Conservation (phyloP, 768 basidiomycete species). For the Boletellus emodensis region DNA sequence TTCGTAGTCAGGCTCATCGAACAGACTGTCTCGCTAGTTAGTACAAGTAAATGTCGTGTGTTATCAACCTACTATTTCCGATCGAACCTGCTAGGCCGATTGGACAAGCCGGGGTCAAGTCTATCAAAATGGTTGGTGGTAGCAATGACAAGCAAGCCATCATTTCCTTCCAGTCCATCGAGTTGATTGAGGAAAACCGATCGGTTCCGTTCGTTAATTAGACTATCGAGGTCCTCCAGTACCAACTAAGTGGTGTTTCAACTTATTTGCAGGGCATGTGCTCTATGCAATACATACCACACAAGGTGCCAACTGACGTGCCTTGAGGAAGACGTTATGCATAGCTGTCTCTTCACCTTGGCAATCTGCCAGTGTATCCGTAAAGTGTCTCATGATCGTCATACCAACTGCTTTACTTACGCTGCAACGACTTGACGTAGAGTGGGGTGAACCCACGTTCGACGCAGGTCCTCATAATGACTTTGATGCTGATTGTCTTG, state of each 20-base stretch:
- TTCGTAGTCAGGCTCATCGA: slow-evolving; percentile 62
- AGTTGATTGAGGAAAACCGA: slow-evolving; percentile 88
- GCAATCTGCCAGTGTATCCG: slow-evolving; percentile 36
- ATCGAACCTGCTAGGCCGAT: slow-evolving; percentile 80
- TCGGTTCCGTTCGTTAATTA: slow-evolving; percentile 73
- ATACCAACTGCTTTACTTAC: slow-evolving; percentile 30
- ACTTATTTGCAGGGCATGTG: slow-evolving; percentile 18
- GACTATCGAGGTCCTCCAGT: slow-evolving; percentile 69
- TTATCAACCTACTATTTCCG: slow-evolving; percentile 66
- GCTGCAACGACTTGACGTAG: slow-evolving; percentile 78
- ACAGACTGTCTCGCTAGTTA: slow-evolving; percentile 43
- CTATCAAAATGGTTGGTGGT: slow-evolving; percentile 83
- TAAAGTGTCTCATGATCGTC: neutral
- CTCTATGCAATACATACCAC: slow-evolving; percentile 42
- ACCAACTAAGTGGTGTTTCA: slow-evolving; percentile 25
- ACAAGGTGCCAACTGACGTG: slow-evolving; percentile 67
- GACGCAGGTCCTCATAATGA: slow-evolving; percentile 71
- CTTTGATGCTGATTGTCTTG: slow-evolving; percentile 79
- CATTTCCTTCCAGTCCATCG: slow-evolving; percentile 76
- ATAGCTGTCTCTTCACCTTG: slow-evolving; percentile 67
- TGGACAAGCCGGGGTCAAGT: slow-evolving; percentile 73
- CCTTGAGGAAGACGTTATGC: slow-evolving; percentile 63
- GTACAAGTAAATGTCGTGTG: neutral
- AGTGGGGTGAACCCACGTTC: slow-evolving; percentile 62
- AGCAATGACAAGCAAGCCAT: slow-evolving; percentile 73